phyloP scores from a whole-genome alignment of 1,284 basidiomycete genomes.

The Ceratobasidium sp. region DNA sequence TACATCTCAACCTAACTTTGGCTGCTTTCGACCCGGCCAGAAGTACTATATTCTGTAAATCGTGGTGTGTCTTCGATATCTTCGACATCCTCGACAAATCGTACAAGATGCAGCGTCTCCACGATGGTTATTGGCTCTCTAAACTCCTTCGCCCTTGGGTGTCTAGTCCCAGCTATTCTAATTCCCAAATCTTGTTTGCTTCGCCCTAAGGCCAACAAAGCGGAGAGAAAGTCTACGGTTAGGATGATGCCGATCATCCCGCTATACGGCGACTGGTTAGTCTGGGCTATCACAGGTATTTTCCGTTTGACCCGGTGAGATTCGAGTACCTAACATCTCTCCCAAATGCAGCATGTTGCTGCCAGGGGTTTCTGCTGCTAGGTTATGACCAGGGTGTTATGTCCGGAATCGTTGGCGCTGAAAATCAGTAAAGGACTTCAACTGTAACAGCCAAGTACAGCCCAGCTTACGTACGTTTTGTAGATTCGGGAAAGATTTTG shows the following conservation, averaged over 20 bases:
- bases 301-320: not conserved
- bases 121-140: not conserved
- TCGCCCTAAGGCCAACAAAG: too few species aligned
- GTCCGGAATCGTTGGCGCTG: slow-evolving; percentile 61
- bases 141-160: not conserved
- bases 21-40: not conserved
- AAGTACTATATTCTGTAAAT: not conserved
- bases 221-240: not conserved
- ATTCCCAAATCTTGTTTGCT: not conserved
- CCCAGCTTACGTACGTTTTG: not conserved
- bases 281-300: slow-evolving; percentile 62
- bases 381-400: slow-evolving; percentile 66
- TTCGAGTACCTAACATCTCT: not conserved
- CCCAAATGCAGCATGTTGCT: slow-evolving; percentile 58
- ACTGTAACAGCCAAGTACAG: too few species aligned
- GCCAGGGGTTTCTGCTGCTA: slow-evolving; percentile 62
- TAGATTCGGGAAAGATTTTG: slow-evolving; percentile 61
- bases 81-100: not conserved
- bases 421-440: slow-evolving; percentile 18
- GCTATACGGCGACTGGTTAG: slow-evolving; percentile 53
- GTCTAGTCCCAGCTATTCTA: not conserved
- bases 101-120: slow-evolving; percentile 15
- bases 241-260: slow-evolving; percentile 32
- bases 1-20: slow-evolving; percentile 22
- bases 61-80: slow-evolving; percentile 1